phyloP scores from a whole-genome alignment of 495 filamentous ascomycete genomes.

The Neurospora sp. region DNA sequence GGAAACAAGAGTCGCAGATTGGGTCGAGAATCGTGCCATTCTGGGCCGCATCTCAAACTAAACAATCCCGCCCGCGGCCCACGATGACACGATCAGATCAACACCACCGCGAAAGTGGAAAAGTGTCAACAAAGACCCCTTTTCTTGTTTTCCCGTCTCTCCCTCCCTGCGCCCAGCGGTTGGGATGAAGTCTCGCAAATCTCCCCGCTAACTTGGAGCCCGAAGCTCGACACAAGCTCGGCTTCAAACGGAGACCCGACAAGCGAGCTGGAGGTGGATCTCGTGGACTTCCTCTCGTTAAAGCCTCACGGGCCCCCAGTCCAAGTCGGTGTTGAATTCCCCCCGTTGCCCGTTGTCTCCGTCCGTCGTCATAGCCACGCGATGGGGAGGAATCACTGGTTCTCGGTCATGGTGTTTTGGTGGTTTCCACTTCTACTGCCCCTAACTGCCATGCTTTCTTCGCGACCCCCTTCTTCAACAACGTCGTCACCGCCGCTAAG shows the following conservation, averaged over 20 bases:
- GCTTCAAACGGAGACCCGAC: background rate
- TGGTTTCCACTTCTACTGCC: background rate
- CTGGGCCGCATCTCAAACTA: background rate
- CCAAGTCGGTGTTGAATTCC: background rate
- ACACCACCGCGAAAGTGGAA: background rate
- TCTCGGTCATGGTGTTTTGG: background rate
- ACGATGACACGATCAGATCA: background rate
- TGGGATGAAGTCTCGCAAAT: background rate
- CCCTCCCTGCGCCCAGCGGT: background rate
- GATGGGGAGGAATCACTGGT: background rate
- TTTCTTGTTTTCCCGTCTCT: background rate
- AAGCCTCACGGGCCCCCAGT: background rate
- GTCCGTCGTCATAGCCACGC: background rate
- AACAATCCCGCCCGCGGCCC: background rate
- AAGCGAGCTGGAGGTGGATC: background rate
- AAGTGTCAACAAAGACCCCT: background rate
- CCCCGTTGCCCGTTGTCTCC: background rate
- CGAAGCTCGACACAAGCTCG: background rate
- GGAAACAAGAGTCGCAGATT: background rate
- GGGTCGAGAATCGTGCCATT: background rate
- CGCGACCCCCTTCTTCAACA: background rate
- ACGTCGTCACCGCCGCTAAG: background rate
- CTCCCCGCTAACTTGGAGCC: background rate
- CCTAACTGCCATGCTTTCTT: background rate
- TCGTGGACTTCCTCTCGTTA: background rate